A percentile compares a stretch with the other conserved stretches of the same genome.
Evolutionary conservation across 2,329 filamentous ascomycete genomes (phyloP).

Genomic region (Grosmannia huntii): DNA sequence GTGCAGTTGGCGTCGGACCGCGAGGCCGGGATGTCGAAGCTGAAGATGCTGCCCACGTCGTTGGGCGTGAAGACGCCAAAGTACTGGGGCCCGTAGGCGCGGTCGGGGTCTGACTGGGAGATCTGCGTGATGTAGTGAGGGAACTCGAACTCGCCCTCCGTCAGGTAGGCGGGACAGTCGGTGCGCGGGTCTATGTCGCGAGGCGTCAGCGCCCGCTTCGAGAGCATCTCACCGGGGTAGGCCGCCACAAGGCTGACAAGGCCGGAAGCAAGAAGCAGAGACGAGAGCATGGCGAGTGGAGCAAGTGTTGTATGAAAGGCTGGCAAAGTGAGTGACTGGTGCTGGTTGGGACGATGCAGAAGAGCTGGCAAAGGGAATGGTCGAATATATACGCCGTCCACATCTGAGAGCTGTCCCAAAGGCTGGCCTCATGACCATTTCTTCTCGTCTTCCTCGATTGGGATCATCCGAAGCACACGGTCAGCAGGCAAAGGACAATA

Average conservation of each 20-base stretch:
- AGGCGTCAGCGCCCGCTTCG: background rate
- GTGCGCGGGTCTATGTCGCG: background rate
- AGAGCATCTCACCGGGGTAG: background rate
- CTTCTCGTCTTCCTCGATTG: background rate
- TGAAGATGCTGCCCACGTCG: constrained; percentile 24
- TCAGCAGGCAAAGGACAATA: background rate
- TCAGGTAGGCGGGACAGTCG: background rate
- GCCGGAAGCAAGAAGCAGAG: background rate
- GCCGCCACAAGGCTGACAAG: background rate
- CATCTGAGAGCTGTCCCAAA: no score
- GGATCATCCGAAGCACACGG: background rate
- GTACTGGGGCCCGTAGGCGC: constrained; percentile 25
- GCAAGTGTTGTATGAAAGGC: background rate
- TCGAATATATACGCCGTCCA: no score
- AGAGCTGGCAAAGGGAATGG: no score
- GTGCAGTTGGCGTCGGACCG: constrained; percentile 30
- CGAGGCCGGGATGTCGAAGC: constrained; percentile 28
- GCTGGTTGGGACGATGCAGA: background rate
- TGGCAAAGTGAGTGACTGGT: background rate
- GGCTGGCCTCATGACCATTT: background rate
- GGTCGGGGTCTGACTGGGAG: constrained; percentile 20
- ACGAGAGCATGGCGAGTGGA: background rate
- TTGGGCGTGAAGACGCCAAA: constrained; percentile 25
- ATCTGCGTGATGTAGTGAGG: constrained; percentile 22
- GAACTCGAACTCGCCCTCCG: constrained; percentile 16